These are phyloP conservation scores for Aureobasidium uvarum DNA, from an alignment of 2,329 filamentous ascomycete genomes.

Conservation along the genomic window DNA sequence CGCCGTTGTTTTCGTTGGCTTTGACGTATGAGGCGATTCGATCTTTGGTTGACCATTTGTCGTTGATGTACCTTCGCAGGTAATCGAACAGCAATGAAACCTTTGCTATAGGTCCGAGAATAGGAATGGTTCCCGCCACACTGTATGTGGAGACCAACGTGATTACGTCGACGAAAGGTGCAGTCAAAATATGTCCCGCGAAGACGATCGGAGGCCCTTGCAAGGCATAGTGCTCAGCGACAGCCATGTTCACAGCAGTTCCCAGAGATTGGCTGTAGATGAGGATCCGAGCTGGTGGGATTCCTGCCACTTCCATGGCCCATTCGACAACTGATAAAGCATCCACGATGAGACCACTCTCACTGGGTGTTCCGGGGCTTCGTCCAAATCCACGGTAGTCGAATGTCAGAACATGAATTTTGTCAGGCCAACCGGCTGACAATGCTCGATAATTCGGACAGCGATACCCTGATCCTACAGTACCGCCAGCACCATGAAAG, in stretches of 20 bases:
- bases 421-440: conserved; percentile 50
- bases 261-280: conserved; percentile 61
- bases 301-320: conserved; percentile 52
- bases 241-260: conserved; percentile 52
- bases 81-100: conserved; percentile 50
- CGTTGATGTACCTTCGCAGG: conserved; percentile 50
- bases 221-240: conserved; percentile 47
- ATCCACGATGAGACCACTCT: conserved; percentile 55
- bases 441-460: conserved; percentile 58
- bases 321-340: conserved; percentile 55
- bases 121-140: conserved; percentile 55
- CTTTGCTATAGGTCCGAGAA: conserved; percentile 53
- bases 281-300: conserved; percentile 57
- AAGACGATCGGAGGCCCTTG: conserved; percentile 50
- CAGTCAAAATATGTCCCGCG: conserved; percentile 56
- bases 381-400: conserved; percentile 63
- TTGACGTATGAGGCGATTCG: conserved; percentile 50
- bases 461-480: conserved; percentile 56
- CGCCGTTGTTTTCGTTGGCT: conserved; percentile 36
- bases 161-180: conserved; percentile 57
- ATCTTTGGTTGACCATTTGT: conserved; percentile 55
- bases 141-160: conserved; percentile 58
- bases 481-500: conserved; percentile 59
- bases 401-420: conserved; percentile 58
- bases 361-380: conserved; percentile 55